Evolutionary conservation across 345 rosid species (phyloP).

Genomic region (Eutrema yunnanense): DNA sequence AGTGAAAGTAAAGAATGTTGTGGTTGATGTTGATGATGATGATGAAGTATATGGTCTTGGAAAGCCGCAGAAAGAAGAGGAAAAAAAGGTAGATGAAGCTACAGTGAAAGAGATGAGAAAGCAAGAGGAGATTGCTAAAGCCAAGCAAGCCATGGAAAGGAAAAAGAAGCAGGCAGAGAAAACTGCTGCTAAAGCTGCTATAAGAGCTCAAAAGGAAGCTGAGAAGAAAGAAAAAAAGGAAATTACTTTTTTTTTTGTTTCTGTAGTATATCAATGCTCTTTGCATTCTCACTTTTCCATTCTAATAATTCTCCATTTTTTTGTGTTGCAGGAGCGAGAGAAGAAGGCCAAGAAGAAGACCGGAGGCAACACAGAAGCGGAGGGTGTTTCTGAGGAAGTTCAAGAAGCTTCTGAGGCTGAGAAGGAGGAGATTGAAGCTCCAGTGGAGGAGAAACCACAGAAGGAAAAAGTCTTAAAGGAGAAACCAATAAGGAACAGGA

Average conservation of each 20-base stretch:
- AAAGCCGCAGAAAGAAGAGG: slow-evolving; percentile 37
- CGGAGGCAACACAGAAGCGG: slow-evolving; percentile 31
- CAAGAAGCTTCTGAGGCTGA: slow-evolving; percentile 53
- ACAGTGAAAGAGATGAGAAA: slow-evolving; percentile 81
- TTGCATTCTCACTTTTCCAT: not conserved
- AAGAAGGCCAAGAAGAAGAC: slow-evolving; percentile 83
- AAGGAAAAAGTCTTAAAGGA: slow-evolving; percentile 45
- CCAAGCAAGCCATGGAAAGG: slow-evolving; percentile 89
- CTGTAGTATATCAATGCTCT: not conserved
- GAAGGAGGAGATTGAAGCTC: slow-evolving; percentile 34
- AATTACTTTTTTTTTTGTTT: slow-evolving; percentile 23
- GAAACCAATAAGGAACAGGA: slow-evolving; percentile 42
- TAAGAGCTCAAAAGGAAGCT: slow-evolving; percentile 90
- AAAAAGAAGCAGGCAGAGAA: slow-evolving; percentile 92
- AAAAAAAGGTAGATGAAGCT: slow-evolving; percentile 47
- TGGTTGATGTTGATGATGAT: slow-evolving; percentile 31
- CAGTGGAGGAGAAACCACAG: slow-evolving; percentile 23
- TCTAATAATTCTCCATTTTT: slow-evolving; percentile 3
- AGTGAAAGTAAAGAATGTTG: slow-evolving; percentile 32
- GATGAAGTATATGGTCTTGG: slow-evolving; percentile 37
- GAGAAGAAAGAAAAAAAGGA: slow-evolving; percentile 73
- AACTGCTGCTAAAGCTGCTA: slow-evolving; percentile 83
- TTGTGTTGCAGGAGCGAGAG: slow-evolving; percentile 71
- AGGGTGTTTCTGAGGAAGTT: slow-evolving; percentile 41
- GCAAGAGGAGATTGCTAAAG: slow-evolving; percentile 83